These are phyloP conservation scores for Lanmaoa rubissima DNA, from an alignment of 768 basidiomycete species.

Conservation along the genomic window DNA sequence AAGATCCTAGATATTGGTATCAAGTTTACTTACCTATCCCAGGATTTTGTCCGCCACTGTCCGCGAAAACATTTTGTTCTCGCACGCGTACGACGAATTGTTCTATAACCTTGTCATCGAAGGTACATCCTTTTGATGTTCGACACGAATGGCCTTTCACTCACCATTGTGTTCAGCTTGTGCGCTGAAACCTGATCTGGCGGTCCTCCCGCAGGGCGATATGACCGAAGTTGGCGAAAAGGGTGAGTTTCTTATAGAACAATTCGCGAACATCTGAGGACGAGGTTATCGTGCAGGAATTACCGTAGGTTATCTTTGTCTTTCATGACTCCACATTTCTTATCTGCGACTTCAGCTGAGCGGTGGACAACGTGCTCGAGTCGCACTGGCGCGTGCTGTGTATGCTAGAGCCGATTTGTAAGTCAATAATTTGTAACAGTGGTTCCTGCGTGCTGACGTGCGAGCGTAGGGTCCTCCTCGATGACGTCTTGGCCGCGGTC, in stretches of 20 bases:
- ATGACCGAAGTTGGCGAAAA: constrained; percentile 85
- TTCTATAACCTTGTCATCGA: constrained; percentile 84
- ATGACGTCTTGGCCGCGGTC: constrained; percentile 86
- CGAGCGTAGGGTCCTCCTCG: constrained; percentile 61
- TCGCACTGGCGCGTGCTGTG: constrained; percentile 83
- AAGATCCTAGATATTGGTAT: not conserved
- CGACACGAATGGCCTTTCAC: not conserved
- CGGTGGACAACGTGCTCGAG: constrained; percentile 82
- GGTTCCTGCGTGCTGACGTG: not conserved
- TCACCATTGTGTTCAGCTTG: constrained; percentile 51
- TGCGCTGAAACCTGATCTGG: constrained; percentile 79
- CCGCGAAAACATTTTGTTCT: constrained; percentile 90
- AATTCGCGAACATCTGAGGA: not conserved
- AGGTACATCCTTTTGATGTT: constrained; percentile 39
- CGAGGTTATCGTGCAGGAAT: constrained; percentile 39
- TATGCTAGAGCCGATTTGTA: constrained; percentile 90
- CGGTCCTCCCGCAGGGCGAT: constrained; percentile 78
- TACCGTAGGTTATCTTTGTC: constrained; percentile 43
- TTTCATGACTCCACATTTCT: constrained; percentile 12
- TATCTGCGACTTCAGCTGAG: constrained; percentile 48
- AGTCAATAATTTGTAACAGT: constrained; percentile 17
- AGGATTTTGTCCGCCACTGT: constrained; percentile 87
- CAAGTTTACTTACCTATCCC: not conserved
- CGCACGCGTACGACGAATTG: constrained; percentile 79
- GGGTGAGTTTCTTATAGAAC: constrained; percentile 38